These are phyloP conservation scores for Podaxis sp. DNA, from an alignment of 768 basidiomycete genomes.

Conservation along the genomic window DNA sequence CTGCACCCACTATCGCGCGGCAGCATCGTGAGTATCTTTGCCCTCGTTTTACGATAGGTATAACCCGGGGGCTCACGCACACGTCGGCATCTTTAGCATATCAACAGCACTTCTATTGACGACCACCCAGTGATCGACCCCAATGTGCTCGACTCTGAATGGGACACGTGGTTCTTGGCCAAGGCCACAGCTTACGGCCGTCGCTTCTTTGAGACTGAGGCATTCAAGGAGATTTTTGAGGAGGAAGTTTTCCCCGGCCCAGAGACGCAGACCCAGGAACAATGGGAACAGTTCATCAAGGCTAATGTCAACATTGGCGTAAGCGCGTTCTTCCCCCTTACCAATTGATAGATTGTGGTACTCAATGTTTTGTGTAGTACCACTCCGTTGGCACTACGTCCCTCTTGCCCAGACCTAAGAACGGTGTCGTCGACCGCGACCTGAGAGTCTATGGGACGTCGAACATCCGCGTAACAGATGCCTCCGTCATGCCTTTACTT, in stretches of 20 bases:
- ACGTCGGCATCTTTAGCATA: constrained; percentile 20
- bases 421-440: constrained; percentile 45
- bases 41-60: too few relatives aligned
- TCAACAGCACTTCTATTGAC: constrained; percentile 60
- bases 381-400: constrained; percentile 29
- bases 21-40: constrained; percentile 24
- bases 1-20: constrained; percentile 48
- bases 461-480: constrained; percentile 53
- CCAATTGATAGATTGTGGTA: not conserved
- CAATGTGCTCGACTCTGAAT: constrained; percentile 31
- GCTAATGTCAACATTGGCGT: constrained; percentile 24
- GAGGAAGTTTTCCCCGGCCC: constrained; percentile 29
- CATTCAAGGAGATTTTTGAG: constrained; percentile 28
- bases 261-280: constrained; percentile 20
- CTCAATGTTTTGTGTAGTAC: constrained; percentile 19
- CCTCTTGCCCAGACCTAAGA: constrained; percentile 21
- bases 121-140: constrained; percentile 64
- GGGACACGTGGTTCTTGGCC: constrained; percentile 30
- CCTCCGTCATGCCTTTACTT: constrained; percentile 46
- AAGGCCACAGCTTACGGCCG: constrained; percentile 31
- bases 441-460: constrained; percentile 44
- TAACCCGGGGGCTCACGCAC: too few relatives aligned
- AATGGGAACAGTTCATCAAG: constrained; percentile 26
- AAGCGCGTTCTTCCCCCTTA: constrained; percentile 6
- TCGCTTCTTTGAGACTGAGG: constrained; percentile 27